These are phyloP conservation scores for Comarum palustre DNA, from an alignment of 306 rosid species.

Conservation along the genomic window DNA sequence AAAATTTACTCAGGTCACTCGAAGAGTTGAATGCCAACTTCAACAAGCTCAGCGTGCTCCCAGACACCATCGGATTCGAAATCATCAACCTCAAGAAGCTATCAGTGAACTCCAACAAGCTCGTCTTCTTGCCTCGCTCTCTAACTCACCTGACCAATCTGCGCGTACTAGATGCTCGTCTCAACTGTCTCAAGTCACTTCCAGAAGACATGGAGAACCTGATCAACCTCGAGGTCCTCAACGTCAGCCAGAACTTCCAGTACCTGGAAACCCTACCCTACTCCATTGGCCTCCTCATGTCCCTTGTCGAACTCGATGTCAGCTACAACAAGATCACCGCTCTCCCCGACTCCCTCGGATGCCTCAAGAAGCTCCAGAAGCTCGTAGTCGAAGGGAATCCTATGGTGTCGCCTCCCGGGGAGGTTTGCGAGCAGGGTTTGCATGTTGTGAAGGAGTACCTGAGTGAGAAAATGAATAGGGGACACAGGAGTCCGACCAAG, in stretches of 20 bases:
- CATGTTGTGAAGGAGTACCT: constrained; percentile 62
- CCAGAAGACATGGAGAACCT: constrained; percentile 79
- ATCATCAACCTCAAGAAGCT: constrained; percentile 62
- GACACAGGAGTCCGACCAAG: constrained; percentile 36
- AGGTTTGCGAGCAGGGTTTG: constrained; percentile 60
- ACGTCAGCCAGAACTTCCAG: constrained; percentile 90
- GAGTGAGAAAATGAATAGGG: constrained; percentile 52
- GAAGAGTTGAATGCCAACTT: constrained; percentile 89
- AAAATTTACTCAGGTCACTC: constrained; percentile 37
- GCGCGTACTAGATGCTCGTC: constrained; percentile 56
- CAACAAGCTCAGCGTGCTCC: constrained; percentile 58
- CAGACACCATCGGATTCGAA: constrained; percentile 69
- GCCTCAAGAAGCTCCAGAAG: constrained; percentile 63
- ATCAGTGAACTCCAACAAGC: constrained; percentile 72
- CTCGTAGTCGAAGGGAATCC: constrained; percentile 81
- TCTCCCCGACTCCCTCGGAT: constrained; percentile 64
- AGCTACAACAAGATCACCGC: constrained; percentile 70
- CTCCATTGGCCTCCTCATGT: constrained; percentile 73
- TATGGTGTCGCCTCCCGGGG: constrained; percentile 52
- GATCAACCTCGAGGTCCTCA: constrained; percentile 64
- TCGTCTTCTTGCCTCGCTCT: constrained; percentile 57
- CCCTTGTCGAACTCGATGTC: constrained; percentile 64
- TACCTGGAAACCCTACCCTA: constrained; percentile 60
- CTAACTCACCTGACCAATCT: constrained; percentile 56
- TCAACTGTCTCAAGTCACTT: constrained; percentile 70